Evolutionary conservation across 1,139 yeast genomes (phyloP), one percentile per base, ranked within the genome.

Genomic region (Suhomyces anneliseae): DNA sequence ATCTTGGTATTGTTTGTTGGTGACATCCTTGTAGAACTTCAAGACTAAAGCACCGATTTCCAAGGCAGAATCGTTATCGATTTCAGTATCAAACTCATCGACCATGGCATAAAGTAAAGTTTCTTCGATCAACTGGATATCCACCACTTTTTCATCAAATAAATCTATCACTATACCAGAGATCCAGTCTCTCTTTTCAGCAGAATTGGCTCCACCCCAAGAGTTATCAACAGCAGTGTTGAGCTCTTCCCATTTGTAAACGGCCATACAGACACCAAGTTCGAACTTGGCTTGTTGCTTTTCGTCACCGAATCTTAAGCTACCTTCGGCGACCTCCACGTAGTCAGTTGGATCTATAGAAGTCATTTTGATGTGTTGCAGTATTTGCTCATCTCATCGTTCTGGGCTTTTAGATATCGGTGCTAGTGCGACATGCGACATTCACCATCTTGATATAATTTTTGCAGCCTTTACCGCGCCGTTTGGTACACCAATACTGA

Each of bases 181-280:
- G 41, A 56, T 53, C 60, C 60, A 56, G 47, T 56, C 60, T 42
- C 99, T 79, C 66, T 93, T 93, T 41, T 89, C 98, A 1, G 78
- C 81, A 10, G 96, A 86, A 40, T 88, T 88, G 12, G 96, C 82
- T 2, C 99, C 99, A 50, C 99, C 99, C 99, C 99, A 93, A 36
- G 78, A 74, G 62, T 88, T 89, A n/a, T 83, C 95, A n/a, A 95
- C 99, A 0, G 99, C 99, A 1, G 89, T 85, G 44, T 81, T 78
- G 47, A 93, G 74, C 39, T 88, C 93, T 52, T 90, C 95, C 99
- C 99, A 93, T 52, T 80, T 78, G 66, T 90, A 82, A 12, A 93
- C 68, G 35, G 88, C 85, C 95, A 92, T 87, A 42, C 97, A 86
- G 1, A 89, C 93, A 8, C 97, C 98, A n/a, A 93, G 77, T 66